Conservation (phyloP, 2,329 filamentous ascomycete genomes). For the Cladorrhinum sp. region DNA sequence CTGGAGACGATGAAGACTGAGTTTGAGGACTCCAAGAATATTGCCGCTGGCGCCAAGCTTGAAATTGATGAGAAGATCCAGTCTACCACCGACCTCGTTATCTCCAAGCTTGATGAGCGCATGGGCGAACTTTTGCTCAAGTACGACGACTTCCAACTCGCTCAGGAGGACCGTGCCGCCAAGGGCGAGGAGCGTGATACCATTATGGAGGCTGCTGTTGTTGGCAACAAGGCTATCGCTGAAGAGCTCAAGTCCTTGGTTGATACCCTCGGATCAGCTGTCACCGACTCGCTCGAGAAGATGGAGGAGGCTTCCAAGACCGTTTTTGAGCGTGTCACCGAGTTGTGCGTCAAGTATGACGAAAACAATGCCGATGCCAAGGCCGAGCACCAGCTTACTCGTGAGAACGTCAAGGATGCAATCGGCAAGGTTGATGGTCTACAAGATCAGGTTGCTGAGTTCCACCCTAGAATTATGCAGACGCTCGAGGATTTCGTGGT, state of each 20-base stretch:
- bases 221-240: slow-evolving; percentile 72
- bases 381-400: slow-evolving; percentile 76
- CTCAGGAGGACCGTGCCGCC: slow-evolving; percentile 70
- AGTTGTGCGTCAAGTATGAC: slow-evolving; percentile 71
- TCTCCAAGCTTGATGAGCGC: slow-evolving; percentile 58
- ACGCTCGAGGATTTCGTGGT: slow-evolving; percentile 81
- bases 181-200: slow-evolving; percentile 70
- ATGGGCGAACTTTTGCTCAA: slow-evolving; percentile 77
- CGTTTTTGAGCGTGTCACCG: slow-evolving; percentile 78
- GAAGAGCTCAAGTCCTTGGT: slow-evolving; percentile 86
- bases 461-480: slow-evolving; percentile 84
- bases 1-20: slow-evolving; percentile 75
- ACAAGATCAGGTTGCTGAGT: slow-evolving; percentile 75
- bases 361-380: slow-evolving; percentile 71
- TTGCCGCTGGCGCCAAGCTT: slow-evolving; percentile 76
- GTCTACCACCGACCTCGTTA: slow-evolving; percentile 52
- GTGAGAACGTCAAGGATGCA: slow-evolving; percentile 74
- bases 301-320: slow-evolving; percentile 84
- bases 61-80: slow-evolving; percentile 77
- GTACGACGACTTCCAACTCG: slow-evolving; percentile 79
- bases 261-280: slow-evolving; percentile 75
- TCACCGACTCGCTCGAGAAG: slow-evolving; percentile 81
- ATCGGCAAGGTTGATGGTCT: slow-evolving; percentile 70
- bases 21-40: slow-evolving; percentile 80
- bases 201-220: slow-evolving; percentile 69